A percentile compares a stretch with the other conserved stretches of the same genome.
Conservation (phyloP, 2,329 filamentous ascomycete species). For the Aureobasidium mangrovei region DNA sequence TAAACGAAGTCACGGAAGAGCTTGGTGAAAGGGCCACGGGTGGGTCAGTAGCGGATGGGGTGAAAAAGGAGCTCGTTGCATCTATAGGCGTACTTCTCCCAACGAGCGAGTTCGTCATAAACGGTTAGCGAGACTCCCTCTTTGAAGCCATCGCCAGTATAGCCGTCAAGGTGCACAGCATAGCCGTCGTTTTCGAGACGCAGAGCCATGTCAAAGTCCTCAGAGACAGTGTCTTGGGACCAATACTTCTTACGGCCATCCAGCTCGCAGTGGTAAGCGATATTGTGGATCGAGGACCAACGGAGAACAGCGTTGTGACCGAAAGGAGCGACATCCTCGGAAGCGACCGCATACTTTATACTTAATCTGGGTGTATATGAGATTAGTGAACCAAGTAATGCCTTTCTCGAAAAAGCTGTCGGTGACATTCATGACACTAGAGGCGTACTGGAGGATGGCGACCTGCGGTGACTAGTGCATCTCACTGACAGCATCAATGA, state of each 20-base stretch:
- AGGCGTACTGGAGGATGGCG: conserved; percentile 69
- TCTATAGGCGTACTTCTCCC: conserved; percentile 82
- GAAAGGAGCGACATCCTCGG: conserved; percentile 68
- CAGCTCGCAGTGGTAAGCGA: conserved; percentile 60
- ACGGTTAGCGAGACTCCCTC: conserved; percentile 78
- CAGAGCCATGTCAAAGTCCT: conserved; percentile 76
- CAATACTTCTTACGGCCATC: conserved; percentile 67
- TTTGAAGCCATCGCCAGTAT: conserved; percentile 66
- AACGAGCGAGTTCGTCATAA: conserved; percentile 74
- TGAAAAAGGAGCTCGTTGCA: conserved; percentile 78
- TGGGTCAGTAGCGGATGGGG: conserved; percentile 64
- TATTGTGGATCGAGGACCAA: conserved; percentile 67
- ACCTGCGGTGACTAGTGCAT: conserved; percentile 74
- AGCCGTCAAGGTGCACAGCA: conserved; percentile 62
- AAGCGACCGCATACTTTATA: conserved; percentile 71
- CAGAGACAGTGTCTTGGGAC: conserved; percentile 71
- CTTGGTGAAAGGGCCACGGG: conserved; percentile 66
- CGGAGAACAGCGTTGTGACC: conserved; percentile 72
- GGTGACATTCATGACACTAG: conserved; percentile 70
- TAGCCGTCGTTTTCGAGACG: conserved; percentile 65
- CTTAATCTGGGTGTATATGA: conserved; percentile 68
- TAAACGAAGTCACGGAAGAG: conserved; percentile 66
- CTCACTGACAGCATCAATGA: conserved; percentile 70
- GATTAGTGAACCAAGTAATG: conserved; percentile 44
- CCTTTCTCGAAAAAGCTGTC: conserved; percentile 51